Evolutionary conservation across 1,139 yeast species (phyloP).

Genomic region (Meyerozyma athensensis): DNA sequence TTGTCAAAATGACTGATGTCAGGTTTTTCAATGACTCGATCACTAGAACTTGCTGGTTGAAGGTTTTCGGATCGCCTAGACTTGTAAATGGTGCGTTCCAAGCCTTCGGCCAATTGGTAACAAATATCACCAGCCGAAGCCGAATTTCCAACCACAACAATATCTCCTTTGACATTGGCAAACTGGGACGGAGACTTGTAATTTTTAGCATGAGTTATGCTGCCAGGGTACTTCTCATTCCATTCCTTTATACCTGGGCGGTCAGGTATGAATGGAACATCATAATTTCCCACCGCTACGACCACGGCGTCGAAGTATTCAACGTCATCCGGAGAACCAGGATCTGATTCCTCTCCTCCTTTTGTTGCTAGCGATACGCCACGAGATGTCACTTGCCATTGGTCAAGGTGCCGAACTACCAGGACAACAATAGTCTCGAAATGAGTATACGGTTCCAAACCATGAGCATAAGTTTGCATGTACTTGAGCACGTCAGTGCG

Average conservation of each 20-base stretch:
- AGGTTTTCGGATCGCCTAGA: conserved; percentile 38
- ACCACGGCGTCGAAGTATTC: conserved; percentile 50
- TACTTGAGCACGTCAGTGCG: conserved; percentile 46
- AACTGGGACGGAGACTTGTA: conserved; percentile 43
- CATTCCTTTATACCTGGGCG: conserved; percentile 51
- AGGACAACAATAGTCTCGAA: conserved; percentile 34
- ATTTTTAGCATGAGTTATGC: conserved; percentile 54
- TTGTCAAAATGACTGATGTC: conserved; percentile 29
- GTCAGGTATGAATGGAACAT: conserved; percentile 52
- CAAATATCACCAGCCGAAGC: conserved; percentile 61
- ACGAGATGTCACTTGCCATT: conserved; percentile 2
- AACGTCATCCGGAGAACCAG: background rate
- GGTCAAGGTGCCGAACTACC: background rate
- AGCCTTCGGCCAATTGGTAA: conserved; percentile 41
- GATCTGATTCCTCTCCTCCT: background rate
- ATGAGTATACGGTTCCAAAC: conserved; percentile 28
- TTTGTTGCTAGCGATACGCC: conserved; percentile 1
- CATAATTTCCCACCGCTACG: conserved; percentile 55
- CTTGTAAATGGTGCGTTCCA: conserved; percentile 37
- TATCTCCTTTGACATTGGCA: conserved; percentile 27
- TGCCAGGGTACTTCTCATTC: conserved; percentile 38
- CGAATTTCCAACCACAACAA: conserved; percentile 57
- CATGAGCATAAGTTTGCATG: conserved; percentile 39
- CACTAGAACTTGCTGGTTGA: conserved; percentile 40
- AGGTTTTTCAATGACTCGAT: conserved; percentile 33